Evolutionary conservation across 2,329 filamentous ascomycete species (phyloP).

Genomic region (Waltergamsia citrina): DNA sequence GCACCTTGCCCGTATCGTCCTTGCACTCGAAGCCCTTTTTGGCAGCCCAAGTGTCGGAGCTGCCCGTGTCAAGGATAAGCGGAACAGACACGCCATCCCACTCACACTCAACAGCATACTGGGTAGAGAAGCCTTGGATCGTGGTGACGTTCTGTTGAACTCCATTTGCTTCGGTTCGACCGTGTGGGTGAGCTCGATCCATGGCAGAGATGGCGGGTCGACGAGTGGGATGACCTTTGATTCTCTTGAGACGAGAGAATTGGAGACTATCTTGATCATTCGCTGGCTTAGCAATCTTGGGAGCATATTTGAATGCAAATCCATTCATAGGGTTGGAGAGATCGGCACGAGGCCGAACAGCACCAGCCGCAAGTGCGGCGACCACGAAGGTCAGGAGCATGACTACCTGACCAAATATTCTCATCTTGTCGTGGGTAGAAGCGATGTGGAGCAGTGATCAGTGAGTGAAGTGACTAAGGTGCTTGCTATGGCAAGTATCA

Average conservation of each 20-base stretch:
- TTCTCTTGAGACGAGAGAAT: constrained; percentile 21
- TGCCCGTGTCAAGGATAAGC: constrained; percentile 40
- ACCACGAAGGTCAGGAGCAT: background rate
- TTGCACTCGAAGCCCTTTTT: constrained; percentile 30
- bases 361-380: background rate
- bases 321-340: constrained; percentile 21
- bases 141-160: constrained; percentile 24
- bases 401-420: background rate
- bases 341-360: constrained; percentile 14
- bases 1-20: constrained; percentile 19
- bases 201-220: constrained; percentile 20
- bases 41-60: constrained; percentile 41
- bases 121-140: constrained; percentile 27
- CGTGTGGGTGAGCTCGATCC: constrained; percentile 6
- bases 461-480: no score
- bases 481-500: no score
- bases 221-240: constrained; percentile 13
- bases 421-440: background rate
- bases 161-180: background rate
- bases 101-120: constrained; percentile 28
- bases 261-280: constrained; percentile 17
- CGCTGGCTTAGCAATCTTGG: constrained; percentile 14
- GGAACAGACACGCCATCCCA: constrained; percentile 28
- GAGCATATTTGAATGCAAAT: constrained; percentile 24
- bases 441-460: no score